phyloP scores from a whole-genome alignment of 768 basidiomycete species.

The Aureoboletus auriporus region DNA sequence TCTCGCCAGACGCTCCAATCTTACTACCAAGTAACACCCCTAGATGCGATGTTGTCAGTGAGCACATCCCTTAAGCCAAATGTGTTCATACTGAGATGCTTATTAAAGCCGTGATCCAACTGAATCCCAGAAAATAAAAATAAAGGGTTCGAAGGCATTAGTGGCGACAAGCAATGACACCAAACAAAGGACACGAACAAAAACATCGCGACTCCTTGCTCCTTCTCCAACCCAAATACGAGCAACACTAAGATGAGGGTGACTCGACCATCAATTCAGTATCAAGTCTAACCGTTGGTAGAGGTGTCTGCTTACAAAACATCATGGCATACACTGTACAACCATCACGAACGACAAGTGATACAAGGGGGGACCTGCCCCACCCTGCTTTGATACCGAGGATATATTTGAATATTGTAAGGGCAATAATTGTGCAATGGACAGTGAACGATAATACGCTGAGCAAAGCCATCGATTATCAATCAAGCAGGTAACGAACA shows the following conservation, averaged over 20 bases:
- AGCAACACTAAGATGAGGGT: background rate
- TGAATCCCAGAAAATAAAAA: background rate
- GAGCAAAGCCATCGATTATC: background rate
- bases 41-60: background rate
- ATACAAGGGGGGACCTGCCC: slow-evolving; percentile 18
- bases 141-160: background rate
- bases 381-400: slow-evolving; percentile 11
- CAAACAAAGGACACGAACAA: slow-evolving; percentile 3
- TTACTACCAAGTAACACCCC: slow-evolving; percentile 25
- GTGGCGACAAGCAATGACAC: background rate
- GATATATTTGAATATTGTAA: slow-evolving; percentile 20
- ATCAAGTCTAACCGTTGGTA: too few relatives aligned
- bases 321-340: slow-evolving; percentile 7
- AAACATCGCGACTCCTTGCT: background rate
- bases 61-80: background rate
- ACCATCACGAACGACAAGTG: slow-evolving; percentile 17
- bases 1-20: slow-evolving; percentile 20
- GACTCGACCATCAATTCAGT: background rate
- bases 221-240: background rate
- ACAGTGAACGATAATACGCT: slow-evolving; percentile 13
- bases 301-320: slow-evolving; percentile 6
- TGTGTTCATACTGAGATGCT: slow-evolving; percentile 11
- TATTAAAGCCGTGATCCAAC: slow-evolving; percentile 12
- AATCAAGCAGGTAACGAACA: background rate
- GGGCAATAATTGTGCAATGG: slow-evolving; percentile 12